Base-by-base conservation (phyloP, 2,329 filamentous ascomycete species). In the Verticillium dahliae region DNA sequence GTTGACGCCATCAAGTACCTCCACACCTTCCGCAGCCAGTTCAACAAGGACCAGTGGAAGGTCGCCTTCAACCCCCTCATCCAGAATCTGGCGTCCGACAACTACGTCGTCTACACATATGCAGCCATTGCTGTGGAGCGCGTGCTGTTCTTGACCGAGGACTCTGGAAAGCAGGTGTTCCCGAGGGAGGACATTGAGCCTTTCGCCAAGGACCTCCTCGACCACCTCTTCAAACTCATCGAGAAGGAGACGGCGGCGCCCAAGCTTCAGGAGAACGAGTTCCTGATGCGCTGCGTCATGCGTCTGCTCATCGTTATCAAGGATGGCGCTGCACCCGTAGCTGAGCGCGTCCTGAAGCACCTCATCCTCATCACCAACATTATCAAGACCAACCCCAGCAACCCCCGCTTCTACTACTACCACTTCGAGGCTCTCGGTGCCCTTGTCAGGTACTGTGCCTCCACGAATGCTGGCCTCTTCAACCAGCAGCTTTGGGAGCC, bases 231-330 rank as follows among this genome's bases (percentile, higher is more conserved):
- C 81, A 88, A 89, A 66, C 82, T 99, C 59, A 92, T 99, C 66
- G 90, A 96, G 72, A 91, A 90, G 72, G 90, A 97, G 68, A 81
- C 83, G 4, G 89, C 90, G 11, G 90, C 96, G 1, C 87, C 94
- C 66, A 99, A 98, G 81, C 87, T 99, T 64, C 95, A 99, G 72
- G 95, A 99, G 76, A 99, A 99, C 72, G 95, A 99, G 73, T 99
- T 98, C 74, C 75, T 99, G 71, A 98, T 99, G 93, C 91, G 92
- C 69, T 99, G 95, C 70, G 92, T 97, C 61, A 99, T 99, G 95
- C 87, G 95, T 69, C 94, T 99, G 13, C 81, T 99, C 63, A 92
- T 99, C 66, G 93, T 98, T 65, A 90, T 98, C 74, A 91, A 90
- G 72, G 93, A 97, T 57, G 90, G 87, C 34, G 86, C 94, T 14